Evolutionary conservation across 108 stramenopile species (phyloP), one percentile per base, ranked within the genome.

Genomic region (Pseudonitzschia delicatissima): DNA sequence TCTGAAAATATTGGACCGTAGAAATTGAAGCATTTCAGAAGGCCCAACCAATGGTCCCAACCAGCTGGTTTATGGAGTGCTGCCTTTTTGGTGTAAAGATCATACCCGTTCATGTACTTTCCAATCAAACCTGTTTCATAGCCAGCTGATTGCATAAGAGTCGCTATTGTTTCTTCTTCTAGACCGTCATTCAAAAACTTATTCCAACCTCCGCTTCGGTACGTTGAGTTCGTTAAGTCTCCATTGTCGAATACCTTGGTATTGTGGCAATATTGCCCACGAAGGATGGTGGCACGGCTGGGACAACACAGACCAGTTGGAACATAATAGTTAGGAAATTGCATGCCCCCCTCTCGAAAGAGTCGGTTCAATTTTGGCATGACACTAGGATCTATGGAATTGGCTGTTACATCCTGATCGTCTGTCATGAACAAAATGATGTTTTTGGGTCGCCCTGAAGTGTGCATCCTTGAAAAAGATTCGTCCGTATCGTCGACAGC

Each of bases 101-200:
- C 39, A 34, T 72, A 73, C 0, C 36, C 36, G 44, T 73, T 73
- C 49, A 73, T 53, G 27, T 73, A 73, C 29, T 73, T 73, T 5
- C 72, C 72, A 27, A 51, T 31, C 13, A 53, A 60, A 2, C 39
- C 47, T 31, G 72, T 73, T 39, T 37, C 42, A 35, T 73, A 73
- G n/a, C 72, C 72, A 34, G 57, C 39, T 32, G 36, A 58, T 67
- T 67, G 72, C n/a, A 50, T 21, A 12, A 64, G 18, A 0, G 55
- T 52, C 12, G 66, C 66, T 23, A 73, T 57, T n/a, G 66, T 60
- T 34, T 58, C 37, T 3, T 59, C 32, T 66, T 72, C 71, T 17
- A 55, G 31, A 12, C 53, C 53, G 17, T 6, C 31, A 17, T 55
- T 29, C 9, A 35, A 9, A 27, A 55, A 55, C 17, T 55, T 55